Percentiles rank a stretch among this genome's conserved stretches.
Evolutionary conservation across 2,329 filamentous ascomycete species (phyloP).

Genomic region (Hawksworthiomyces lignivorus): DNA sequence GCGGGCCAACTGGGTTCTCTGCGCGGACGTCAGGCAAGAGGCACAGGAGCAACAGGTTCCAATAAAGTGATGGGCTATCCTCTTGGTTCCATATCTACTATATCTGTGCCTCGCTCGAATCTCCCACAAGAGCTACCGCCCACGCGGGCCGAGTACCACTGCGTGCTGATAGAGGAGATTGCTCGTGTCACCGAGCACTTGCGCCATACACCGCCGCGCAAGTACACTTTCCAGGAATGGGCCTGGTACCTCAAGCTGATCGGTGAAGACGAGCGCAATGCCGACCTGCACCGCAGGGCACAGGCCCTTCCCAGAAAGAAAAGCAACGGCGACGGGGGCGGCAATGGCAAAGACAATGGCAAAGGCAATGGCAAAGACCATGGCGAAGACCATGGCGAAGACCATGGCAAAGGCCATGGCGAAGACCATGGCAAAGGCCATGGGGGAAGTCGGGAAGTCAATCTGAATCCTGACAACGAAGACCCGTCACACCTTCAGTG

Average conservation of each 20-base stretch:
- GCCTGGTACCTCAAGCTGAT: slow-evolving; percentile 75
- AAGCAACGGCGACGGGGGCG: not conserved
- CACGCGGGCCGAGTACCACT: slow-evolving; percentile 44
- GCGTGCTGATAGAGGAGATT: slow-evolving; percentile 67
- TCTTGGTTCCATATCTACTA: not conserved
- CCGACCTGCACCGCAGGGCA: slow-evolving; percentile 40
- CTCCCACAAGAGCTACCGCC: slow-evolving; percentile 30
- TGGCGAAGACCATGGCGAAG: no score
- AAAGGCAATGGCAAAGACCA: not conserved
- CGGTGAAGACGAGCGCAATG: slow-evolving; percentile 51
- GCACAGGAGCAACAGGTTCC: no score
- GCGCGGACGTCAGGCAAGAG: not conserved
- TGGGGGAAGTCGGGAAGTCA: not conserved
- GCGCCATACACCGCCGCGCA: slow-evolving; percentile 46
- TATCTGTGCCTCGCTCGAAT: slow-evolving; percentile 27
- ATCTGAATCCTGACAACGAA: not conserved
- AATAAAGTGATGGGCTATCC: no score
- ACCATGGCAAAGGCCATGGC: not conserved
- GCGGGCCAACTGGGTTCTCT: no score
- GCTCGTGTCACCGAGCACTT: slow-evolving; percentile 57
- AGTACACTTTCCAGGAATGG: slow-evolving; percentile 80
- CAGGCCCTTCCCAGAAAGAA: slow-evolving; percentile 1
- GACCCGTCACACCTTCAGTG: slow-evolving; percentile 33
- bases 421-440: no score
- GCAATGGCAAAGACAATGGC: no score